Evolutionary conservation across 139 green algal genomes (phyloP).

Genomic region (Chlorella sp.): DNA sequence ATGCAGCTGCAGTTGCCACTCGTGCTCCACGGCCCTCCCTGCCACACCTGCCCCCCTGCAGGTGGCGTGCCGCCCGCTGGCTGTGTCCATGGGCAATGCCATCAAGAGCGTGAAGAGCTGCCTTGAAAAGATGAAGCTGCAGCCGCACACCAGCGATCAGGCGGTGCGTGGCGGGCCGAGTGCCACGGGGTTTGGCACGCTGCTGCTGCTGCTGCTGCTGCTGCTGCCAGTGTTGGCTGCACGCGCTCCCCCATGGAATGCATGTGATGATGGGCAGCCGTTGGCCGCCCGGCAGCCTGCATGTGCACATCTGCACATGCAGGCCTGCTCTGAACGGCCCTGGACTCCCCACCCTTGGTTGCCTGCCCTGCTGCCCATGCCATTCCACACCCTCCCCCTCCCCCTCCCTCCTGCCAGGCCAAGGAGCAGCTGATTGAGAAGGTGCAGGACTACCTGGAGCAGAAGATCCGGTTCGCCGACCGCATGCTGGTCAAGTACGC

Average conservation of each 20-base stretch:
- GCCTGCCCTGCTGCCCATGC: background rate
- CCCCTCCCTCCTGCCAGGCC: slow-evolving; percentile 38
- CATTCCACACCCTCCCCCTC: background rate
- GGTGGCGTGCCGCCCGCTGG: slow-evolving; percentile 82
- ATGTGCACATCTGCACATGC: no score
- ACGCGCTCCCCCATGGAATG: no score
- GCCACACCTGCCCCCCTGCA: background rate
- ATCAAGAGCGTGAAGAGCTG: slow-evolving; percentile 88
- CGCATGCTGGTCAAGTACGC: slow-evolving; percentile 76
- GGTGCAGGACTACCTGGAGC: slow-evolving; percentile 62
- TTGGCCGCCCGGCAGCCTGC: no score
- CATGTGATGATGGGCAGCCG: no score
- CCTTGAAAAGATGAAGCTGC: slow-evolving; percentile 47
- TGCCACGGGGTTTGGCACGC: no score
- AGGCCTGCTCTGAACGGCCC: no score
- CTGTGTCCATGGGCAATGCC: slow-evolving; percentile 90
- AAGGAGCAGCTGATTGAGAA: slow-evolving; percentile 58
- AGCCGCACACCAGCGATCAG: slow-evolving; percentile 45
- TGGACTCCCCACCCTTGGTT: no score
- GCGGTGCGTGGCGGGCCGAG: slow-evolving; percentile 20
- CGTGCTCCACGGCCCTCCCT: background rate
- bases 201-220: no score
- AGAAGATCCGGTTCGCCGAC: slow-evolving; percentile 82
- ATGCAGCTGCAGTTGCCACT: background rate
- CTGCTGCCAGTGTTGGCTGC: no score